Base-by-base conservation (phyloP, 345 rosid genomes). In the Raphanus sativus region DNA sequence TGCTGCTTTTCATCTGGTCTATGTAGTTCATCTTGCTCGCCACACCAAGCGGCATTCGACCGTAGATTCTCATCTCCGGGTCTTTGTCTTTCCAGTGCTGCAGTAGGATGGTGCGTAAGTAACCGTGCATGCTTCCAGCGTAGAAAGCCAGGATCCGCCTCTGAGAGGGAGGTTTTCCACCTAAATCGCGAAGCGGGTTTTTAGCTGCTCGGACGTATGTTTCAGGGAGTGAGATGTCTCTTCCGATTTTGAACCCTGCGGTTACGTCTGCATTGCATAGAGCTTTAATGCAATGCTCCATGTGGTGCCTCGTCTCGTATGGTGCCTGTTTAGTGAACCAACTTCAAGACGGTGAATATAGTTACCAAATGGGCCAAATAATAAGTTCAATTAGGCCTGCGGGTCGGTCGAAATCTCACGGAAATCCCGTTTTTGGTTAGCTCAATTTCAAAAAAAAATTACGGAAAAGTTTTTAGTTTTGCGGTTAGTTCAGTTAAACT, bases 271-370 rank as follows among this genome's bases (percentile, higher is more conserved):
- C 97, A 77, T 94, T 94, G 91, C 98, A 94, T 26, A 94, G 85
- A 48, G 97, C 96, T 83, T 91, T 94, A 72, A 94, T 87, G 84
- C 98, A 90, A 34, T 88, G 91, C 75, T 94, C 98, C 98, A 94
- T 94, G 81, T 94, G 98, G 83, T 89, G 97, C 77, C 97, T 88
- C 25, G 98, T 90, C 72, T 94, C 97, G n/a, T 90, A 94, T 11
- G 98, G 98, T 73, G 98, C 98, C 97, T 94, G 86, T 73, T 52
- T 30, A 48, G 42, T 55, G 17, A 62, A 0, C 17, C 42, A 67
- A 5, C 9, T 25, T 13, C 4, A 79, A 4, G 38, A 36, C 4
- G 0, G 40, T 59, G 1, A 24, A 74, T 21, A 21, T 21, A 21
- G 21, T 21, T 21, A 21, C 21, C 21, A 21, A 21, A 21, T 21